Base-by-base conservation (phyloP, 345 rosid genomes). In the Acer saccharum region DNA sequence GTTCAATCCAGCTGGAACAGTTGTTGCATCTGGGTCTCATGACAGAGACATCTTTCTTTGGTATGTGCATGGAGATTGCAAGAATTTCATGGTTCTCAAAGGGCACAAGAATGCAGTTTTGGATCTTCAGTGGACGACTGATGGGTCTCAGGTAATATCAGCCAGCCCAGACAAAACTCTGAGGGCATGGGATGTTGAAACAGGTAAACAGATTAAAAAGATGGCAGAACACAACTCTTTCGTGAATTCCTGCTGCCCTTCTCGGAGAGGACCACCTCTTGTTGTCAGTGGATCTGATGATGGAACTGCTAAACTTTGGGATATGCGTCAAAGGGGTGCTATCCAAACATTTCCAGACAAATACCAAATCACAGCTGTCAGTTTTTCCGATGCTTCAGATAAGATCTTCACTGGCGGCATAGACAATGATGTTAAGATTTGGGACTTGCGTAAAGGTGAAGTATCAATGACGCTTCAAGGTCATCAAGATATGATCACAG, bases 291-390 rank as follows among this genome's bases (percentile, higher is more conserved):
- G 99, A 13, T 95, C 99, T 3, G 98, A 92, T 78, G 97, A 95
- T 54, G 99, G 99, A 82, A 95, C 98, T 74, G 98, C 98, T 29
- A 96, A 94, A 81, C 95, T 96, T 23, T 96, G 99, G 98, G 98
- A 96, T 77, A 88, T 96, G 97, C 92, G 98, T 76, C 99, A 94
- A 84, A 85, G 98, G 73, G 98, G 98, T 81, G 99, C 99, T n/a
- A 94, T 96, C 73, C 98, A 94, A 76, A 96, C 99, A 52, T 94
- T 94, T 73, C 99, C 99, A 0, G 98, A 96, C 73, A 96, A 91
- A 80, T 96, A 94, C 88, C 99, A 96, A 77, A 96, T 96, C 79
- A 94, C 98, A 0, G 98, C 99, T 0, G 99, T 94, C 17, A 80
- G 92, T 74, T 96, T 94, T 89, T 92, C 99, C 0, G 98, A 92